Conservation (phyloP, 371 early-diverging fungal genomes). For the Mucor sp. region DNA sequence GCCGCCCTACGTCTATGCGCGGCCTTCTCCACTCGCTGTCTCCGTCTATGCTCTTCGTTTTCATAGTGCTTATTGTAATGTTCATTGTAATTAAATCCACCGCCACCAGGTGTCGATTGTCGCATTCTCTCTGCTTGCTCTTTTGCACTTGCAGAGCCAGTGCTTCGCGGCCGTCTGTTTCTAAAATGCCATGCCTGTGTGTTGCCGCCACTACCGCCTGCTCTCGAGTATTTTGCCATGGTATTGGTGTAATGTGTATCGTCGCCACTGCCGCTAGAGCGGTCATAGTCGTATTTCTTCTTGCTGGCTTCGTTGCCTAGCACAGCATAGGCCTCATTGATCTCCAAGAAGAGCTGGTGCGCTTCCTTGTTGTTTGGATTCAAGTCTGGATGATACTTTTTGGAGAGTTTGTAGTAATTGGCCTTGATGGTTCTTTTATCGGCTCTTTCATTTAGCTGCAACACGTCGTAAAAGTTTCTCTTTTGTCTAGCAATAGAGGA, state of each 20-base stretch:
- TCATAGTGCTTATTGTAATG: conserved; percentile 42
- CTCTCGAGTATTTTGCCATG: conserved; percentile 12
- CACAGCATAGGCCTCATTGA: conserved; percentile 87
- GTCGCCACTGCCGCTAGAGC: neutral
- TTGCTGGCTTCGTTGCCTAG: conserved; percentile 74
- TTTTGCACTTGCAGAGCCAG: conserved; percentile 45
- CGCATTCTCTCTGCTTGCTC: conserved; percentile 43
- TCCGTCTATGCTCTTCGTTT: conserved; percentile 44
- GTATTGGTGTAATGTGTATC: neutral
- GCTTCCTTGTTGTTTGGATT: conserved; percentile 71
- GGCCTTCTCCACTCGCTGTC: conserved; percentile 36
- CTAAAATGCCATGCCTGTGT: conserved; percentile 41
- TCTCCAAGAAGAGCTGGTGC: conserved; percentile 70
- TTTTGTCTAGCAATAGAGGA: conserved; percentile 13
- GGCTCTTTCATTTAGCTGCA: conserved; percentile 56
- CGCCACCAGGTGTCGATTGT: neutral
- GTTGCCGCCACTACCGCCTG: conserved; percentile 19
- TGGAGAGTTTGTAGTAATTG: conserved; percentile 82
- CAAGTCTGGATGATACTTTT: conserved; percentile 87
- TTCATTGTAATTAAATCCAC: conserved; percentile 28
- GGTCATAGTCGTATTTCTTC: conserved; percentile 69
- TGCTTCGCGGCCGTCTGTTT: conserved; percentile 27
- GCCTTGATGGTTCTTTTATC: conserved; percentile 72
- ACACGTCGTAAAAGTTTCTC: conserved; percentile 56
- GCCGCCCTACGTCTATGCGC: conserved; percentile 36